Percentiles rank a stretch among this genome's conserved stretches.
These are phyloP conservation scores for Hypoxylon sp. DNA, from an alignment of 2,329 filamentous ascomycete species.

Conservation along the genomic window DNA sequence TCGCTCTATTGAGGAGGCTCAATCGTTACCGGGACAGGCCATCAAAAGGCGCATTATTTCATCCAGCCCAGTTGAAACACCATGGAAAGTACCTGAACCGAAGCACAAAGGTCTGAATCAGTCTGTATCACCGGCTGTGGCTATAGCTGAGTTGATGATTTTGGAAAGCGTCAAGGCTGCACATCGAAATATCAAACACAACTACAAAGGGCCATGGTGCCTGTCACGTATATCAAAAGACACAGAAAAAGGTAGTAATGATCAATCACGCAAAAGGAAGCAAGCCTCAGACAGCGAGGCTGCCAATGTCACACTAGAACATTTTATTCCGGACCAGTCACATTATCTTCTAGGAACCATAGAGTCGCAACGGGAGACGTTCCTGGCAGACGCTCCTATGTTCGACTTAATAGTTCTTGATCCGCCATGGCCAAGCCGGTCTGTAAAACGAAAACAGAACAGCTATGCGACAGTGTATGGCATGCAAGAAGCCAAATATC, in stretches of 20 bases:
- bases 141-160: slow-evolving; percentile 69
- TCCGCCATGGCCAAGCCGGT: slow-evolving; percentile 86
- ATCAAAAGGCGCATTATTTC: slow-evolving; percentile 63
- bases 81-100: slow-evolving; percentile 70
- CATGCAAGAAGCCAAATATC: slow-evolving; percentile 62
- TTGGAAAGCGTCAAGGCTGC: slow-evolving; percentile 63
- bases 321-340: slow-evolving; percentile 60
- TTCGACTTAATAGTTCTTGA: slow-evolving; percentile 82
- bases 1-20: slow-evolving; percentile 76
- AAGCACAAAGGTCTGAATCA: slow-evolving; percentile 58
- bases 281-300: slow-evolving; percentile 22
- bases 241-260: slow-evolving; percentile 10
- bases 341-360: slow-evolving; percentile 66
- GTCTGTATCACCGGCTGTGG: slow-evolving; percentile 59
- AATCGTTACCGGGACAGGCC: slow-evolving; percentile 62
- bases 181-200: slow-evolving; percentile 56
- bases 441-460: slow-evolving; percentile 72
- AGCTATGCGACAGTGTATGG: slow-evolving; percentile 65
- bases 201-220: slow-evolving; percentile 62
- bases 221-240: slow-evolving; percentile 57
- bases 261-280: slow-evolving; percentile 40
- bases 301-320: slow-evolving; percentile 16
- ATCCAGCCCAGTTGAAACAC: slow-evolving; percentile 59
- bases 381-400: slow-evolving; percentile 61
- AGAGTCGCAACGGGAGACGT: slow-evolving; percentile 58